These are phyloP conservation scores for Nakataea oryzae DNA, from an alignment of 2,329 filamentous ascomycete species.

Conservation along the genomic window DNA sequence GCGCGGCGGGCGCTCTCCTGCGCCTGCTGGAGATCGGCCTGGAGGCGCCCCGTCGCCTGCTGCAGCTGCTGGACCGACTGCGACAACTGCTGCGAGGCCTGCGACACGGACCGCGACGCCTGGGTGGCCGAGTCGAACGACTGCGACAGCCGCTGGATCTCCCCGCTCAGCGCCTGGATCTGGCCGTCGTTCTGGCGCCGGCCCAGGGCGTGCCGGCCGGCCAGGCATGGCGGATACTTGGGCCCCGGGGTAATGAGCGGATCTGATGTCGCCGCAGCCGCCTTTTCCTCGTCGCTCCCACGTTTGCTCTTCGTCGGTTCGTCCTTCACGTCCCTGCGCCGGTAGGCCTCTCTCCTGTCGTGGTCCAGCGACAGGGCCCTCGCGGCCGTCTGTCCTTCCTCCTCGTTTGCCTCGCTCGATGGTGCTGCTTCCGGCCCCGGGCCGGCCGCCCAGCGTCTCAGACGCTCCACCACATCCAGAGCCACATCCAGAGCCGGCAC, in stretches of 20 bases:
- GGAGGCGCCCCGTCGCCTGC: conserved; percentile 15
- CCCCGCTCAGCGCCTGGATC: conserved; percentile 14
- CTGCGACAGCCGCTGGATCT: conserved; percentile 19
- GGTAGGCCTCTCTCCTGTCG: background rate
- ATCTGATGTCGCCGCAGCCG: background rate
- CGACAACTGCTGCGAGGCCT: conserved; percentile 19
- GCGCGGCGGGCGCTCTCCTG: conserved; percentile 14
- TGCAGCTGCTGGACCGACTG: conserved; percentile 20
- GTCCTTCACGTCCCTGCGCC: background rate
- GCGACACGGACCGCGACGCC: conserved; percentile 17
- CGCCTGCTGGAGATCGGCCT: conserved; percentile 13
- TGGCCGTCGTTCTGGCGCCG: conserved; percentile 14
- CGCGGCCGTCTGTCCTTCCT: conserved; percentile 4
- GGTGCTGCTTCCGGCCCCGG: background rate
- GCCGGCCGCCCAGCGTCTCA: background rate
- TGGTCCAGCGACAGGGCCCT: conserved; percentile 4
- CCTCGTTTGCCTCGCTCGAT: conserved; percentile 2
- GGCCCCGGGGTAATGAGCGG: conserved; percentile 15
- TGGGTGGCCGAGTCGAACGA: conserved; percentile 15
- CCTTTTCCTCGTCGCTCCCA: background rate
- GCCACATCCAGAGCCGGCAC: background rate
- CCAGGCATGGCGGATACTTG: conserved; percentile 3
- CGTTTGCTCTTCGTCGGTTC: background rate
- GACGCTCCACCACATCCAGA: conserved; percentile 2
- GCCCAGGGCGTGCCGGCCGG: conserved; percentile 1